Percentiles rank a stretch among this genome's conserved stretches.
Conservation (phyloP, 1,284 basidiomycete genomes). For the Rhodotorula sp. region DNA sequence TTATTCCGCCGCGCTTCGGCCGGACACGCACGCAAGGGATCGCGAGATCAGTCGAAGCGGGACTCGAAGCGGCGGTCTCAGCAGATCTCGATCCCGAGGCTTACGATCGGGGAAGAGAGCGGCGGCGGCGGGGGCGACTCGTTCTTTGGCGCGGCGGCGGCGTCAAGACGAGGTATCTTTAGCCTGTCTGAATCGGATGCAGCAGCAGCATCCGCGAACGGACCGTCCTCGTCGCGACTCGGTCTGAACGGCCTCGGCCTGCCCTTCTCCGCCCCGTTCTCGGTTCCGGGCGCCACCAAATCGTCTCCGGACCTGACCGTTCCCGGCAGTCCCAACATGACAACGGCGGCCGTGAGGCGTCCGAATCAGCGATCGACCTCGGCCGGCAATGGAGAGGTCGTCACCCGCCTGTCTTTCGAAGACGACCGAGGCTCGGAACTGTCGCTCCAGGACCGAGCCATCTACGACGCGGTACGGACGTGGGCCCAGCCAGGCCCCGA, state of each 20-base stretch:
- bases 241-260: conserved; percentile 20
- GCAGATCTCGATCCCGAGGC: conserved; percentile 8
- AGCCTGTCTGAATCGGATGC: conserved; percentile 15
- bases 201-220: neutral
- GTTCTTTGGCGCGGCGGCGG: conserved; percentile 4
- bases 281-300: neutral
- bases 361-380: neutral
- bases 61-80: conserved; percentile 20
- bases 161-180: conserved; percentile 5
- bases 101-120: conserved; percentile 17
- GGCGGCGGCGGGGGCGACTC: neutral
- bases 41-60: conserved; percentile 12
- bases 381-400: neutral
- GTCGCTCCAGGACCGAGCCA: conserved; percentile 22
- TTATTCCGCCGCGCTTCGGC: conserved; percentile 22
- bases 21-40: conserved; percentile 19
- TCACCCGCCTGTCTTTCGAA: neutral
- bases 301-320: conserved; percentile 22
- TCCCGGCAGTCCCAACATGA: neutral
- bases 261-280: conserved; percentile 1
- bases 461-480: conserved; percentile 13
- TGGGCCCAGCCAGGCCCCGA: conserved; percentile 4
- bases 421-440: neutral
- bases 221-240: neutral
- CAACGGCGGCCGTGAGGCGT: too few relatives aligned